Evolutionary conservation across 2,329 filamentous ascomycete genomes (phyloP), one percentile per base, ranked within the genome.

Genomic region (Sclerotinia trifoliorum): DNA sequence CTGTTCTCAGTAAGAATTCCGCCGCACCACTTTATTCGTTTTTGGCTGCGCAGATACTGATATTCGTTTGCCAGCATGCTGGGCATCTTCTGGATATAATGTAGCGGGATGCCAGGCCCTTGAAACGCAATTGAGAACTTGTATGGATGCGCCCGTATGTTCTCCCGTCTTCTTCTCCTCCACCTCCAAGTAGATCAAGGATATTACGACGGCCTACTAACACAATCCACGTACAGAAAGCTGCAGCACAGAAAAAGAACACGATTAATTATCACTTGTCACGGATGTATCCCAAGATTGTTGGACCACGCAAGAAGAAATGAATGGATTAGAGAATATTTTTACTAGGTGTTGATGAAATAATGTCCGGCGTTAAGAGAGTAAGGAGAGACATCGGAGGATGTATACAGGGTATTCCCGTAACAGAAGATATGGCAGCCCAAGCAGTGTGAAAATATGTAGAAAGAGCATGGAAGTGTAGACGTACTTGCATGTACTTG

Each of bases 231-330:
- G 21, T 69, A 70, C 77, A 89, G 87, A 86, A 83, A 83, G 79
- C 84, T 60, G 79, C 79, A 71, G 79, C 81, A 67, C 78, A 80
- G 72, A 86, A 87, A 78, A 92, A 89, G 82, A 94, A 88, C 79
- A 88, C 86, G 72, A 93, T 98, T 86, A 98, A 98, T 81, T 94
- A 94, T 83, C 94, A 97, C 79, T 83, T 98, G 55, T 86, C 86
- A 73, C 87, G 95, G 76, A 86, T 91, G 82, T 91, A 90, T 75
- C 87, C 88, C 19, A 87, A 89, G 78, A 83, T 96, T 83, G 86
- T 89, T 81, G 85, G 90, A 76, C 85, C 88, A 73, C 82, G 88
- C 85, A 86, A 94, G 80, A 85, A 84, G 79, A 86, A 89, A 74
- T 87, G 70, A 74, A 32, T 21, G 60, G 42, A 21, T 5, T 17